Conservation (phyloP, 768 basidiomycete genomes). For the Russula foetens region DNA sequence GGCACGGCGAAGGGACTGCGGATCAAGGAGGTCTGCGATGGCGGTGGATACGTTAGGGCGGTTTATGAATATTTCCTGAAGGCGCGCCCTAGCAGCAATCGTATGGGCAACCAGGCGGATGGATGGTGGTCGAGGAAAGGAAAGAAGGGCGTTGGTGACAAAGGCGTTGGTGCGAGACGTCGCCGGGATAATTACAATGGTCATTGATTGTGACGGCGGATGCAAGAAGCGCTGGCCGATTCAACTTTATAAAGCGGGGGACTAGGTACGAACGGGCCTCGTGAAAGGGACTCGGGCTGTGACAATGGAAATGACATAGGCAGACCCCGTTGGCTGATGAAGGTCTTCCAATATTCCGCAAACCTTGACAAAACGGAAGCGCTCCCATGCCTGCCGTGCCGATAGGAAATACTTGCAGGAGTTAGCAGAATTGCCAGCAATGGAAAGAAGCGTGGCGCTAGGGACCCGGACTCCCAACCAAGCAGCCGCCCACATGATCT, state of each 20-base stretch:
- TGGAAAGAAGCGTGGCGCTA: slow-evolving; percentile 14
- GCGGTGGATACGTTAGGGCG: slow-evolving; percentile 9
- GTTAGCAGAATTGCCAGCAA: slow-evolving; percentile 8
- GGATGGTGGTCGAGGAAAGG: slow-evolving; percentile 15
- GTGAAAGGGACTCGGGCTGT: not conserved
- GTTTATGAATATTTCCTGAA: not conserved
- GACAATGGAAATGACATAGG: slow-evolving; percentile 9
- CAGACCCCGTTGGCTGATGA: not conserved
- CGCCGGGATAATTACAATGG: slow-evolving; percentile 17
- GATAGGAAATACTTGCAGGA: not conserved
- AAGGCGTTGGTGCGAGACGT: slow-evolving; percentile 16
- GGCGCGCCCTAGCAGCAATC: not conserved
- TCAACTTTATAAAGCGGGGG: slow-evolving; percentile 10
- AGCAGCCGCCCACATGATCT: not conserved
- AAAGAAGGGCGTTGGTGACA: slow-evolving; percentile 13
- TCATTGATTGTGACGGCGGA: slow-evolving; percentile 7
- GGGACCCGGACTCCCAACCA: not conserved
- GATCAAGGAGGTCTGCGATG: slow-evolving; percentile 16
- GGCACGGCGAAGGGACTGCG: slow-evolving; percentile 2
- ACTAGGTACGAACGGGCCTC: not conserved
- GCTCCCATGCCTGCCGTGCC: not conserved
- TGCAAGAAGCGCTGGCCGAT: not conserved
- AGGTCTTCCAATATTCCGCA: not conserved
- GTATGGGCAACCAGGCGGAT: slow-evolving; percentile 15
- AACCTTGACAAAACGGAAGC: slow-evolving; percentile 12